Base-by-base conservation (phyloP, 2,329 filamentous ascomycete species). In the Botrytis aclada region DNA sequence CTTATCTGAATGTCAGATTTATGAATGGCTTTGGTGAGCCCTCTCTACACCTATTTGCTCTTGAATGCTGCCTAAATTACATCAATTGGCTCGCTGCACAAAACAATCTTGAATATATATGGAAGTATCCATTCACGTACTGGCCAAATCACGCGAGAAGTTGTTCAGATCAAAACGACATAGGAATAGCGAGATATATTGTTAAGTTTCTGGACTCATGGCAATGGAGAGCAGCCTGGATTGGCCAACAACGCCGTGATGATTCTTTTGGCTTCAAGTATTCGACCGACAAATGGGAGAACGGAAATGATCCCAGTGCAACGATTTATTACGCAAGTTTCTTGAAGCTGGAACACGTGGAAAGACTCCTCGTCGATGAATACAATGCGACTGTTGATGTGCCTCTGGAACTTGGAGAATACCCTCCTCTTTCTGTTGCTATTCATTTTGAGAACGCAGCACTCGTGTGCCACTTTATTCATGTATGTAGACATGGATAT, bases 201-300 rank as follows among this genome's bases (percentile, higher is more conserved):
- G 32, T 65, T 0, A 8, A 20, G 8, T 65, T 9, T 34, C 10
- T 65, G n/a, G 41, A 12, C 22, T 65, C 41, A 4, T 34, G 1
- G 1, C 20, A 32, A 16, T 65, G 63, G 63, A 65, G 43, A 34
- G 9, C 25, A 14, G 5, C 5, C 20, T 65, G 63, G 63, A 3
- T n/a, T 41, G 6, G 6, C n/a, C 10, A 16, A 2, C 4, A 1
- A n/a, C 1, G 25, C 25, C 16, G 0, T 20, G 1, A 6, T 6
- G 12, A 14, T 51, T n/a, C 10, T 51, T 14, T 14, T 5, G 1
- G 4, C 14, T 1, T 14, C 47, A 0, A 12, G 1, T 3, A 3
- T 47, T 1, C 10, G 25, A 16, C n/a, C n/a, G 4, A 3, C 5
- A 16, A 54, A 16, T 54, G 51, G 25, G 2, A 29, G 14, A 18